Evolutionary conservation across 164 flowering plant genomes (phyloP), one percentile per base, ranked within the genome.

Genomic region (Nelumbo lutea): DNA sequence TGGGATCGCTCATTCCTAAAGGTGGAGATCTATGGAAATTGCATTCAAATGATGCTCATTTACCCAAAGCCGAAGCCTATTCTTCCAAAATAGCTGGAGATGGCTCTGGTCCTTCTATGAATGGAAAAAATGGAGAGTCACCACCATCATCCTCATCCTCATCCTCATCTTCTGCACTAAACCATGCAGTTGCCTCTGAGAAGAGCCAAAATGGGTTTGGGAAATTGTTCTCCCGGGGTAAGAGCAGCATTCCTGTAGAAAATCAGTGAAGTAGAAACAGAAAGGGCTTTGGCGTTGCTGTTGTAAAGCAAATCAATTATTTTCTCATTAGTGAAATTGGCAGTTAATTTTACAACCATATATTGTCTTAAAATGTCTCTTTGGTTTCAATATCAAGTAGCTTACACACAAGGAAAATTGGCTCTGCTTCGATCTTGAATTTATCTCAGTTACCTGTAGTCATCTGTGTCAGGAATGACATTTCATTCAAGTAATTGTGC

Each of bases 141-240:
- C 85, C 80, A 5, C 70, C 78, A 2, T 83, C 88, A 11, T 74
- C 85, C 2, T 84, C 82, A 11, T 79, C 84, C 1, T 75, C 87
- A 6, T 62, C 79, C 41, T 77, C 90, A 61, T 75, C 86, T 2
- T 27, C 81, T 3, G 66, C 81, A 43, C 65, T 64, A 4, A 77
- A 56, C 75, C 76, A 75, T 27, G 72, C 47, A 61, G 57, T 56
- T n/a, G 68, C 75, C 65, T 64, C 82, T 45, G 88, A 83, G 64
- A 89, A 85, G 79, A 79, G 77, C 45, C 72, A 79, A 13, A 85
- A 85, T 70, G 90, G 93, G 8, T 85, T 86, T 64, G 86, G 84
- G 15, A 87, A 83, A 51, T 70, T 84, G 75, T 85, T 89, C 70
- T 80, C 88, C 5, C 81, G 87, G 48, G 82, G 77, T 52, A 83